Evolutionary conservation across 1,284 basidiomycete genomes (phyloP), one percentile per base, ranked within the genome.

Genomic region (Rhodotorula glutinis): DNA sequence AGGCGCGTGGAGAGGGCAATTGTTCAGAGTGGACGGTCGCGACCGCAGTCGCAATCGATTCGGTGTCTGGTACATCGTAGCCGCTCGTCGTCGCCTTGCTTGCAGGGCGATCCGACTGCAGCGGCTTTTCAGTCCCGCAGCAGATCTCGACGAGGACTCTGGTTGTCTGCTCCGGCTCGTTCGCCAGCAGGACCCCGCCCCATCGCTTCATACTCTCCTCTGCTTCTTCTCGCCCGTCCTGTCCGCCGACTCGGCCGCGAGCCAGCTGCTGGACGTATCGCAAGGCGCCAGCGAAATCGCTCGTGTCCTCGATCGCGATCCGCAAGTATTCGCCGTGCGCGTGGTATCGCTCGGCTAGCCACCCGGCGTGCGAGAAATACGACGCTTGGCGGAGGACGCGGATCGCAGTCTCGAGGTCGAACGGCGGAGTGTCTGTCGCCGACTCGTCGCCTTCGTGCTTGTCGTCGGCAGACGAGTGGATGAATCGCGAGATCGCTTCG

Each of bases 321-420:
- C 91, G 83, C 51, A 98, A 78, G 77, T 94, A 98, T 73, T 97
- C 95, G 74, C 94, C 91, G 75, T 97, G 92, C 40, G 90, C 82
- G 49, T 87, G 86, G 79, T 94, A 98, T 76, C 91, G 90, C 80
- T 88, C 88, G 9, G 95, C 95, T 7, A 99, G 84, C 78, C 96
- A 98, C 0, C 88, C 87, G 0, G 96, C 96, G 76, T 98, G 95
- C 59, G 91, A 88, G 75, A 90, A 96, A 79, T 96, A 98, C 0
- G 93, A 92, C 0, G 92, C 95, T 78, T 98, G 95, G 27, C 95
- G 84, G 77, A 94, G 98, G 16, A 98, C 95, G 1, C 92, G 85
- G 69, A 98, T 97, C 0, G 93, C 96, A 0, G 95, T 98, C 66
- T 95, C 93, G 43, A 99, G 84, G 76, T 99, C 96, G 75, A 98